Evolutionary conservation across 352 stramenopile genomes (phyloP), one percentile per base, ranked within the genome.

Genomic region (Phytophthora pistaciae): DNA sequence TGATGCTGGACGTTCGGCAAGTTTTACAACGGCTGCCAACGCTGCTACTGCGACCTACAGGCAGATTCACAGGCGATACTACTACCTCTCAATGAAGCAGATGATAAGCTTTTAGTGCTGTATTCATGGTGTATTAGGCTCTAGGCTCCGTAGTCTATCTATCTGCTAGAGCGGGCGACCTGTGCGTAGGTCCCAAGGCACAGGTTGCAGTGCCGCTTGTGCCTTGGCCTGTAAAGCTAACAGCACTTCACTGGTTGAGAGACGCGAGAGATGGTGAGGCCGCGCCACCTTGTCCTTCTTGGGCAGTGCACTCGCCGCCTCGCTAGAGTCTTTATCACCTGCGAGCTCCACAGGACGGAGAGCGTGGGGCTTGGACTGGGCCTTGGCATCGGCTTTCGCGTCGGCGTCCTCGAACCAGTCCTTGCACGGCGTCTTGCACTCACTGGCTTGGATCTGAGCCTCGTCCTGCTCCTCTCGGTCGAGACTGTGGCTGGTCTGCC

Each of bases 401-500:
- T 70, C 68, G 14, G 70, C 63, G 21, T 71, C 25, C 33, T 84
- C 77, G 5, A 86, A 82, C 79, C 77, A 87, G 31, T 84, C 79
- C n/a, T 63, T 72, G 42, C 77, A 84, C 5, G 58, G 61, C 0
- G 65, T 75, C 20, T 74, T 79, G 11, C 69, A 36, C 40, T 74
- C 58, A 0, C 61, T 76, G 4, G 67, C 68, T 25, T 82, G 61
- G 16, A 79, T 62, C 54, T 84, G 66, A 21, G 74, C 63, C 29
- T 85, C 80, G 1, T 66, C 64, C 10, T 78, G 46, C 10, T 85
- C 78, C 40, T 92, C 84, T 7, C 81, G 82, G 6, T 75, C 80
- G 4, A 92, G 65, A 64, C 84, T 92, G 48, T 25, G 61, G 40
- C 56, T 81, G 1, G 84, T 92, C 54, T 92, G 84, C 82, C 84